Base-by-base conservation (phyloP, 2,329 filamentous ascomycete species). In the Helicocarpus griseus region DNA sequence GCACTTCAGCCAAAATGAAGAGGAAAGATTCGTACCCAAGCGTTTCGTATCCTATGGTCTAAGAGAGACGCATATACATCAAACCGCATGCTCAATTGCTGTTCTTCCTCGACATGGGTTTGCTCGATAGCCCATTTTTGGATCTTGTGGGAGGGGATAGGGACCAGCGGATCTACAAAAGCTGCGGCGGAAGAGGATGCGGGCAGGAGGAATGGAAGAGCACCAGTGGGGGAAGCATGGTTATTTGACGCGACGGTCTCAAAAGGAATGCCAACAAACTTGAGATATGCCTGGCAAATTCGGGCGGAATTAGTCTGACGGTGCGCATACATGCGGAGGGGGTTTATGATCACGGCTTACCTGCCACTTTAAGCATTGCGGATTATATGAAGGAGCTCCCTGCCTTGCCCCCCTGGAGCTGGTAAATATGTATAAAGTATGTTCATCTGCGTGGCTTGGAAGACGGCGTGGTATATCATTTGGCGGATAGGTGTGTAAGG, bases 301-400 rank as follows among this genome's bases (percentile, higher is more conserved):
- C 36, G 11, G 33, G 41, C 29, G 13, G 29, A 13, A n/a, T n/a
- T n/a, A n/a, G n/a, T n/a, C n/a, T n/a, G n/a, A n/a, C n/a, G n/a
- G n/a, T n/a, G n/a, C n/a, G n/a, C n/a, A n/a, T n/a, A n/a, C n/a
- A n/a, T n/a, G n/a, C 21, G 17, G 14, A 24, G 35, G 7, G 17
- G 45, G 11, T 7, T 35, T 6, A 31, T n/a, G n/a, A 13, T 11
- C 4, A 4, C 17, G 31, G 44, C 81, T 59, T 61, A 91, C 89
- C 86, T 97, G 93, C 89, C 89, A 97, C 74, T 91, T 95, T 63
- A 97, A 75, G 73, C 93, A 98, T 53, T 83, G 82, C 9, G 93
- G 93, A 66, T 97, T 97, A 72, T 86, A 95, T 57, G 88, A 94
- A 24, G 89, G 86, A 28, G 74, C 71, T 4, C 82, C 82, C 36